Conservation (phyloP, 352 stramenopile species). For the Aphanomyces stellatus region DNA sequence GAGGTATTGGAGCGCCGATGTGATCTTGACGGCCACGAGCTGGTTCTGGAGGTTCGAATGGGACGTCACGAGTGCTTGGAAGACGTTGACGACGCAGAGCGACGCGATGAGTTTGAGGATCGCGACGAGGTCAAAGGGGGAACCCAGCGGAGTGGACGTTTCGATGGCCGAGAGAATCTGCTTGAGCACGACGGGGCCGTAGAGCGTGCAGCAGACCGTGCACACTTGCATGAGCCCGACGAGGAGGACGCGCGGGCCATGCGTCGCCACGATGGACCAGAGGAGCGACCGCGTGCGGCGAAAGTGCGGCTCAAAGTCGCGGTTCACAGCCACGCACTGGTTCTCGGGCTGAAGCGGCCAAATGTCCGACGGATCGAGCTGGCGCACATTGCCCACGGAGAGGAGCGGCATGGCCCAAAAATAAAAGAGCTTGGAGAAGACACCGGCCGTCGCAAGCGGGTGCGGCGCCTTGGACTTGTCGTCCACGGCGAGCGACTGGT, state of each 20-base stretch:
- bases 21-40: not conserved
- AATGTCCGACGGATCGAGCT: not conserved
- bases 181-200: slow-evolving; percentile 31
- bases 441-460: not conserved
- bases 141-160: no score
- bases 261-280: slow-evolving; percentile 20
- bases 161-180: slow-evolving; percentile 32
- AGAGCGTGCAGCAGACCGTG: slow-evolving; percentile 21
- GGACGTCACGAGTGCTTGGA: not conserved
- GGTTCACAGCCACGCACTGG: not conserved
- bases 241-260: slow-evolving; percentile 14
- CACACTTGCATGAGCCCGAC: slow-evolving; percentile 23
- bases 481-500: no score
- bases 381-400: not conserved
- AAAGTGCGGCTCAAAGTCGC: not conserved
- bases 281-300: slow-evolving; percentile 17
- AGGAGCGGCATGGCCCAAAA: not conserved
- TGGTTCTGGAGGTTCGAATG: not conserved
- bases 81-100: not conserved
- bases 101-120: slow-evolving; percentile 23
- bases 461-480: no score
- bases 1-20: not conserved
- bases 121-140: not conserved
- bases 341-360: not conserved
- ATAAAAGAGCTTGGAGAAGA: not conserved